phyloP scores from a whole-genome alignment of 2,329 filamentous ascomycete species.

The Colletotrichum gloeosporioides region DNA sequence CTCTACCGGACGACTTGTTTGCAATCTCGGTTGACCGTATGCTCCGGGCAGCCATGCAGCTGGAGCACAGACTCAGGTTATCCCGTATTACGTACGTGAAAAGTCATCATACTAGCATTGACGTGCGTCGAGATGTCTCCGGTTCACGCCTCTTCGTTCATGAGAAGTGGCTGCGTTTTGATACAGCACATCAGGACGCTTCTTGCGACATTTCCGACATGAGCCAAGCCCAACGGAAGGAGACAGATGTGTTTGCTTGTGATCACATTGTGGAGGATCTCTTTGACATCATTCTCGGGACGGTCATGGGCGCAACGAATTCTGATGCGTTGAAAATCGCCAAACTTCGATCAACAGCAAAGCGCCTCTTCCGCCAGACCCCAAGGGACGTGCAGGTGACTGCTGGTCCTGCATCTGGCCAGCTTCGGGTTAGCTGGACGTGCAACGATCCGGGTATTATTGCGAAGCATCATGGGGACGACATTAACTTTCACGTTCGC shows the following conservation, averaged over 20 bases:
- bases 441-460: not conserved
- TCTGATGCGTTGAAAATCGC: no score
- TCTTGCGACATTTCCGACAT: not conserved
- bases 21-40: not conserved
- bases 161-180: not conserved
- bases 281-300: not conserved
- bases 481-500: not conserved
- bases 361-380: not conserved
- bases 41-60: not conserved
- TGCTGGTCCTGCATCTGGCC: not conserved
- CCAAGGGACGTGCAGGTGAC: not conserved
- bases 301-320: not conserved
- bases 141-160: not conserved
- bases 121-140: not conserved
- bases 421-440: not conserved
- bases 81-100: not conserved
- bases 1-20: not conserved
- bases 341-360: not conserved
- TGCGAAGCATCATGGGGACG: not conserved
- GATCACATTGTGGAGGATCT: not conserved
- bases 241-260: not conserved
- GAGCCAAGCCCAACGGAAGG: accelerated
- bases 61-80: accelerated
- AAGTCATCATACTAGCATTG: not conserved
- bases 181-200: not conserved